phyloP scores from a whole-genome alignment of 345 rosid species.

The Citrus trifoliata region DNA sequence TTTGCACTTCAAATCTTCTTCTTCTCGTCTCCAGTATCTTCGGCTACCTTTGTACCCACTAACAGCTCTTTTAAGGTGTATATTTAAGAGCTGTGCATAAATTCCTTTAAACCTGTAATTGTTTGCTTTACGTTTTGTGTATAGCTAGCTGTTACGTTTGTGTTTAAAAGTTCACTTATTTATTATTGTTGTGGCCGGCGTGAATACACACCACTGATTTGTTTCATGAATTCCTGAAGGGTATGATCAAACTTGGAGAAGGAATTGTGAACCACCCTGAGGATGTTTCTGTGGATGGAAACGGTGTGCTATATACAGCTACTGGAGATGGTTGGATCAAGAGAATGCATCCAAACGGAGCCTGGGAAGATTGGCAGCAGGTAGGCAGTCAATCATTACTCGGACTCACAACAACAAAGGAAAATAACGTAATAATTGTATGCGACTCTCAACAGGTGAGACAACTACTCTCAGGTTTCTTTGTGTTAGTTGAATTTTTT shows the following conservation, averaged over 20 bases:
- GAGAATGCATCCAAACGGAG: constrained; percentile 35
- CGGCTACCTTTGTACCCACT: constrained; percentile 15
- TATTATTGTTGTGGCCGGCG: no score
- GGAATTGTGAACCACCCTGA: constrained; percentile 38
- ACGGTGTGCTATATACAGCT: constrained; percentile 42
- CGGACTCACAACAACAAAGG: constrained; percentile 35
- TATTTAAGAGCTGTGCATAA: no score
- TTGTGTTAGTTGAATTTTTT: no score
- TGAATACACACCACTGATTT: no score
- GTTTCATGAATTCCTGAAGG: constrained; percentile 1
- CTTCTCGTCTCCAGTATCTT: constrained; percentile 34
- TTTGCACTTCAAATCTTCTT: constrained; percentile 26
- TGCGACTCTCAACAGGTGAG: constrained; percentile 38
- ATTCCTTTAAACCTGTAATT: not conserved
- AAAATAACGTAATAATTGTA: constrained; percentile 33
- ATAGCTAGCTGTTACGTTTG: no score
- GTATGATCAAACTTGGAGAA: constrained; percentile 41
- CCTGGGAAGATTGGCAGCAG: constrained; percentile 44
- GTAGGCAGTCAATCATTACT: constrained; percentile 27
- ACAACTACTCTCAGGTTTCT: not conserved
- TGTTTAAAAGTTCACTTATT: no score
- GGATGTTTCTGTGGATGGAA: constrained; percentile 31
- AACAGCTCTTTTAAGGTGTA: constrained; percentile 40
- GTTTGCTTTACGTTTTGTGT: no score
- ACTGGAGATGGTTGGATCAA: constrained; percentile 53